These are phyloP conservation scores for Termitomyces sp. DNA, from an alignment of 768 basidiomycete species.

Conservation along the genomic window DNA sequence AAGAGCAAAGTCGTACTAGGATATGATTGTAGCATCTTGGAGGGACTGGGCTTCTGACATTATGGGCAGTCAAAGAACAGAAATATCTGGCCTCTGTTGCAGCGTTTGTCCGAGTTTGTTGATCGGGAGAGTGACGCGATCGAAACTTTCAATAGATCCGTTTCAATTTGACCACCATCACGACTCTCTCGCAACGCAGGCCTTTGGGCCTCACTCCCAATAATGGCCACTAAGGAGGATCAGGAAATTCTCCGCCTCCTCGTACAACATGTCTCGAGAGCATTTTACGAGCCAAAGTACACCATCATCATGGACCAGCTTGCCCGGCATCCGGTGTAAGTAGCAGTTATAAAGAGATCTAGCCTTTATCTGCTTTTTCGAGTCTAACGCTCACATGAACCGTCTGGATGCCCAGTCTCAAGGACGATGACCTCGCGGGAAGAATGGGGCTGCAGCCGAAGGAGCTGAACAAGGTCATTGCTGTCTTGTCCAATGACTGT, in stretches of 20 bases:
- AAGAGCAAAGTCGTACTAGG: background rate
- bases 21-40: background rate
- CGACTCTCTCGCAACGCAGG: too few species aligned
- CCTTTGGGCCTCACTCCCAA: too few species aligned
- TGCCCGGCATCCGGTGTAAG: conserved; percentile 92
- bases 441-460: conserved; percentile 87
- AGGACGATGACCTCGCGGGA: conserved; percentile 92
- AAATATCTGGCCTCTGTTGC: background rate
- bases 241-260: conserved; percentile 81
- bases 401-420: conserved; percentile 55
- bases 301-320: conserved; percentile 94
- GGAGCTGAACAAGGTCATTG: conserved; percentile 87
- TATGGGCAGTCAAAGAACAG: background rate
- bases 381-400: conserved; percentile 20
- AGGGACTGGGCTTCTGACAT: conserved; percentile 1
- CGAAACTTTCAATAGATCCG: too few species aligned
- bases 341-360: conserved; percentile 33
- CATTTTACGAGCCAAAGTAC: conserved; percentile 92
- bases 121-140: background rate
- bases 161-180: too few species aligned
- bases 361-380: conserved; percentile 15
- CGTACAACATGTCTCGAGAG: conserved; percentile 89
- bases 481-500: conserved; percentile 73
- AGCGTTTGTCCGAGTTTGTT: background rate
- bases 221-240: conserved; percentile 59